A percentile compares a stretch with the other conserved stretches of the same genome.
Evolutionary conservation across 78 protist species (phyloP).

Genomic region (Dictyostelium intermedium): DNA sequence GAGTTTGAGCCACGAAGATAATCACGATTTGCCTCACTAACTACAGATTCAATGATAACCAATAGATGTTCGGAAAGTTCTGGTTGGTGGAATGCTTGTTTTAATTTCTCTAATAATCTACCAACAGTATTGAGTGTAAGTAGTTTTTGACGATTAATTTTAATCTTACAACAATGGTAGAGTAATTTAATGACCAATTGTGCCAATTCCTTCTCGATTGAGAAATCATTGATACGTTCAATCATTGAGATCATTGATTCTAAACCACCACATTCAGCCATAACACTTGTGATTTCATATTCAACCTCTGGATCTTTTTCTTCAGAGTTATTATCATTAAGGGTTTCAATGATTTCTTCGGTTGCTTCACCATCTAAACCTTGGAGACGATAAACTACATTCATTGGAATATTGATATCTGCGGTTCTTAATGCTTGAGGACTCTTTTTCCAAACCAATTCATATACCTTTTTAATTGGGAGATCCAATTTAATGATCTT

Average conservation of each 20-base stretch:
- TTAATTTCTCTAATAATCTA: conserved; percentile 43
- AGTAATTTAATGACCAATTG: conserved; percentile 66
- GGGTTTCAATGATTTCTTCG: conserved; percentile 82
- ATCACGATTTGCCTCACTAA: conserved; percentile 47
- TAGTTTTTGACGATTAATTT: conserved; percentile 58
- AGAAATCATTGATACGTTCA: conserved; percentile 2
- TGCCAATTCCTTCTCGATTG: conserved; percentile 18
- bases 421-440: conserved; percentile 8
- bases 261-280: conserved; percentile 78
- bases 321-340: conserved; percentile 52
- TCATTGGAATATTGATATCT: conserved; percentile 84
- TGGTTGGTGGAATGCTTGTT: conserved; percentile 43
- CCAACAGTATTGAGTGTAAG: conserved; percentile 32
- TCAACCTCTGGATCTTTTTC: conserved; percentile 87
- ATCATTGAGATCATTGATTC: conserved; percentile 33
- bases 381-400: conserved; percentile 89
- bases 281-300: conserved; percentile 69
- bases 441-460: conserved; percentile 85
- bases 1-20: not conserved
- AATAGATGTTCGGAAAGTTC: conserved; percentile 48
- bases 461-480: conserved; percentile 86
- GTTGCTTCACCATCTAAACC: conserved; percentile 96
- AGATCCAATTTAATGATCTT: conserved; percentile 92
- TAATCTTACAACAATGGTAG: conserved; percentile 44
- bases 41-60: conserved; percentile 8